Conservation (phyloP, 495 filamentous ascomycete species). For the Xylaria bambusicola region DNA sequence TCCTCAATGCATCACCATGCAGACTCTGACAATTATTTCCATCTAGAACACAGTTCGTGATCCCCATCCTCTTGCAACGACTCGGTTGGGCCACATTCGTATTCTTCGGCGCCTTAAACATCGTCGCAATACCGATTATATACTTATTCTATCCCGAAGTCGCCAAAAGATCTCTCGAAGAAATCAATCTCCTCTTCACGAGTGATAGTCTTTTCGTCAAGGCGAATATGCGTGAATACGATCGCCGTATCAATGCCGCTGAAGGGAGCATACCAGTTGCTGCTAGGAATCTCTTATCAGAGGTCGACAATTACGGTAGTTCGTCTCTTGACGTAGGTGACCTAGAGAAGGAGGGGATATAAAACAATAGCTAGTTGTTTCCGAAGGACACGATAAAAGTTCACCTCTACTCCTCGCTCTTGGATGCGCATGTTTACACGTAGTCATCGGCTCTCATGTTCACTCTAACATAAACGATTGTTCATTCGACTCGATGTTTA, state of each 20-base stretch:
- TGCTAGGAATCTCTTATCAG: conserved; percentile 17
- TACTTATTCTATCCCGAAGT: conserved; percentile 63
- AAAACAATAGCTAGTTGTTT: not conserved
- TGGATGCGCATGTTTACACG: too few species aligned
- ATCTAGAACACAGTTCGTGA: conserved; percentile 52
- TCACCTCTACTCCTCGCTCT: too few species aligned
- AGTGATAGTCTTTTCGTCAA: conserved; percentile 22
- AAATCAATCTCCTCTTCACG: conserved; percentile 58
- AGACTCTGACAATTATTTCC: not conserved
- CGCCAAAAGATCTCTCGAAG: conserved; percentile 57
- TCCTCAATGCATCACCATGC: not conserved
- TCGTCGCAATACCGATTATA: conserved; percentile 42
- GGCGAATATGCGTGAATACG: conserved; percentile 20
- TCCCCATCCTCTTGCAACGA: conserved; percentile 45
- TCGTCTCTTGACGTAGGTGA: not conserved
- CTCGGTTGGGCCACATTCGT: conserved; percentile 13
- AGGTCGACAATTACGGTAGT: conserved; percentile 11
- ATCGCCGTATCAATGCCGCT: conserved; percentile 18
- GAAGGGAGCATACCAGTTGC: conserved; percentile 16
- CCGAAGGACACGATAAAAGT: too few species aligned
- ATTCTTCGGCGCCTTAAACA: conserved; percentile 40
- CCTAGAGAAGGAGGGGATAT: not conserved
- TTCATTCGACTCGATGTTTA: too few species aligned
- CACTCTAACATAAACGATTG: too few species aligned
- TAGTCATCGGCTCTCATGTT: too few species aligned